Evolutionary conservation across 768 basidiomycete genomes (phyloP).

Genomic region (Cubamyces sp.): DNA sequence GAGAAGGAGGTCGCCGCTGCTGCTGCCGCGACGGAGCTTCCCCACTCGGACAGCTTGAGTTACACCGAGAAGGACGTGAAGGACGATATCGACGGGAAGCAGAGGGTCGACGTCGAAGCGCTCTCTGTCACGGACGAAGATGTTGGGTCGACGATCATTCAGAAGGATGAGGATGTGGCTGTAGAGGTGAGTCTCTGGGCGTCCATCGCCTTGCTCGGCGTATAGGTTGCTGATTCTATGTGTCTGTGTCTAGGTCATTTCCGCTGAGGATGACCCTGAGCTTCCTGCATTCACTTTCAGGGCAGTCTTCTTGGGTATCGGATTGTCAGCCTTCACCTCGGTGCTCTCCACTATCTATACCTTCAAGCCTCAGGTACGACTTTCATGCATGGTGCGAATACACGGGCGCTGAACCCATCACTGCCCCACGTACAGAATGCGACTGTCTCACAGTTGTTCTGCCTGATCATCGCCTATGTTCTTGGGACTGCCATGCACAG

Average conservation of each 20-base stretch:
- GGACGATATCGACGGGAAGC: conserved; percentile 13
- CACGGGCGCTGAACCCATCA: not conserved
- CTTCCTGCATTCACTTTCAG: conserved; percentile 55
- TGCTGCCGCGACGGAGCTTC: conserved; percentile 14
- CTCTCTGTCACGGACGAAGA: conserved; percentile 24
- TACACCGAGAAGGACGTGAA: conserved; percentile 24
- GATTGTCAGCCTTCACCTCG: conserved; percentile 52
- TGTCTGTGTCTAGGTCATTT: conserved; percentile 44
- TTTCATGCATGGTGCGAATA: not conserved
- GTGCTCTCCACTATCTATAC: conserved; percentile 43
- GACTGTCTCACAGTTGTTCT: conserved; percentile 57
- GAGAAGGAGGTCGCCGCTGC: not conserved
- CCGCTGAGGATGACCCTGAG: conserved; percentile 52
- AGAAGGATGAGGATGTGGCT: conserved; percentile 50
- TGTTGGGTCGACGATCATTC: conserved; percentile 37
- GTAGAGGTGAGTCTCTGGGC: conserved; percentile 36
- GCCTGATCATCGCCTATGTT: conserved; percentile 58
- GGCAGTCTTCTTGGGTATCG: conserved; percentile 50
- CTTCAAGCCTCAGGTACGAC: conserved; percentile 39
- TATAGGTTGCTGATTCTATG: not conserved
- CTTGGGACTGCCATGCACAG: conserved; percentile 53
- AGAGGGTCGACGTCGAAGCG: conserved; percentile 27
- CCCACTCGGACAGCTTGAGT: conserved; percentile 11
- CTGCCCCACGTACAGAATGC: conserved; percentile 43
- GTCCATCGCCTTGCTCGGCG: no score